Evolutionary conservation across 164 flowering plant species (phyloP), one percentile per base, ranked within the genome.

Genomic region (grape (Vitis vinifera)): DNA sequence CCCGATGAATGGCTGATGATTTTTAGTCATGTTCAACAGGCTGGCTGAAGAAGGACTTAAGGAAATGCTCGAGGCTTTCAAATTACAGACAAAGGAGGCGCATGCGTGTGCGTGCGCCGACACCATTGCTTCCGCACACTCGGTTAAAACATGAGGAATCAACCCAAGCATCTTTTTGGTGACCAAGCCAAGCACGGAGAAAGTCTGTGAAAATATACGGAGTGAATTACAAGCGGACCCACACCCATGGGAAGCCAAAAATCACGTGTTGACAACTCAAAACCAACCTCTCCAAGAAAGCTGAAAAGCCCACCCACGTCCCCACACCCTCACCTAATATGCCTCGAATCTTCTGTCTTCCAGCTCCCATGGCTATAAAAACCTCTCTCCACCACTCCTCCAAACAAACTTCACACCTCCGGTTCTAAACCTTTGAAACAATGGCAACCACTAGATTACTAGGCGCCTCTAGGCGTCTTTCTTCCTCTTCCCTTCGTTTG

Each of bases 401-500:
- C 44, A 23, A 23, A 23, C 27, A 23, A 23, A 23, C 27, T 23
- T 23, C 44, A 3, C 7, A 37, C 7, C 4, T 31, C 44, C 7
- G 44, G 44, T 31, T 31, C 44, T 31, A 4, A 37, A 37, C 4
- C 7, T 37, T 37, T 6, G 7, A 6, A 67, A 14, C 70, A 70
- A 82, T 84, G 86, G 78, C 89, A 3, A 53, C 80, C 64, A 59
- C 78, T 23, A 79, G 85, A 72, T 58, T 85, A 52, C 53, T 79
- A 19, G 75, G 79, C 29, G 17, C 66, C 3, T 76, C 82, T 51
- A 59, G 12, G 23, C 84, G 82, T 19, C 51, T 71, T 51, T 29
- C 49, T 52, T 16, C 49, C 10, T 53, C 23, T 63, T 66, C 29
- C 78, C 44, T 37, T 37, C 44, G 7, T 37, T 37, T 37, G 6